These are phyloP conservation scores for Globisporangium cederbergense DNA, from an alignment of 352 stramenopile species.

Conservation along the genomic window DNA sequence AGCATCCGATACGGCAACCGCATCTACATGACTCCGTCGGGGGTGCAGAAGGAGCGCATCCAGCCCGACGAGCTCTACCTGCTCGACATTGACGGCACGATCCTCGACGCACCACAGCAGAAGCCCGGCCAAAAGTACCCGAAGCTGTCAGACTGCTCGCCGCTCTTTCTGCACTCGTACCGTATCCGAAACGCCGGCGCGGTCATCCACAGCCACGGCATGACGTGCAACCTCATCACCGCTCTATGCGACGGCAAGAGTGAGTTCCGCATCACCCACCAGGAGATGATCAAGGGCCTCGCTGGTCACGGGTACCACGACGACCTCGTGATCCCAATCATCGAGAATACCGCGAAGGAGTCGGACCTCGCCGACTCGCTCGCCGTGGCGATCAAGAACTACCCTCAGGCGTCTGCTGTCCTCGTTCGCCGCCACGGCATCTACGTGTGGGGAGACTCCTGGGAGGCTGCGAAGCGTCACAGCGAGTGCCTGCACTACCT, in stretches of 20 bases:
- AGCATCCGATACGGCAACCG: conserved; percentile 90
- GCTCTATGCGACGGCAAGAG: conserved; percentile 80
- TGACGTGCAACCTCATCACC: conserved; percentile 88
- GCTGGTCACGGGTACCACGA: conserved; percentile 90
- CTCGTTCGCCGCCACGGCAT: conserved; percentile 94
- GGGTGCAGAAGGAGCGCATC: conserved; percentile 96
- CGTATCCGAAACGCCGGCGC: conserved; percentile 71
- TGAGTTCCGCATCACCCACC: conserved; percentile 91
- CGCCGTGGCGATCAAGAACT: conserved; percentile 73
- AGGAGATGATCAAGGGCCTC: conserved; percentile 98
- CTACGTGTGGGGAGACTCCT: conserved; percentile 95
- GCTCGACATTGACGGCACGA: conserved; percentile 80
- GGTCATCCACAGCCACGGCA: conserved; percentile 76
- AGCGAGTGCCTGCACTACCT: conserved; percentile 97
- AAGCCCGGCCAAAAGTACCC: conserved; percentile 46
- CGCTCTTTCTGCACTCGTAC: conserved; percentile 94
- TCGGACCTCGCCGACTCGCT: conserved; percentile 90
- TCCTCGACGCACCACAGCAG: conserved; percentile 61
- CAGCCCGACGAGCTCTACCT: conserved; percentile 94
- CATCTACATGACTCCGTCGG: conserved; percentile 95
- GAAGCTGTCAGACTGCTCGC: conserved; percentile 92
- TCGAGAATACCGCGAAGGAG: conserved; percentile 95
- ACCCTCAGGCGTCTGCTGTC: conserved; percentile 90
- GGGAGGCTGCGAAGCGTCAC: conserved; percentile 95
- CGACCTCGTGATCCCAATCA: conserved; percentile 94